phyloP scores from a whole-genome alignment of 805 yeast genomes.

The Monosporozyma solicola region DNA sequence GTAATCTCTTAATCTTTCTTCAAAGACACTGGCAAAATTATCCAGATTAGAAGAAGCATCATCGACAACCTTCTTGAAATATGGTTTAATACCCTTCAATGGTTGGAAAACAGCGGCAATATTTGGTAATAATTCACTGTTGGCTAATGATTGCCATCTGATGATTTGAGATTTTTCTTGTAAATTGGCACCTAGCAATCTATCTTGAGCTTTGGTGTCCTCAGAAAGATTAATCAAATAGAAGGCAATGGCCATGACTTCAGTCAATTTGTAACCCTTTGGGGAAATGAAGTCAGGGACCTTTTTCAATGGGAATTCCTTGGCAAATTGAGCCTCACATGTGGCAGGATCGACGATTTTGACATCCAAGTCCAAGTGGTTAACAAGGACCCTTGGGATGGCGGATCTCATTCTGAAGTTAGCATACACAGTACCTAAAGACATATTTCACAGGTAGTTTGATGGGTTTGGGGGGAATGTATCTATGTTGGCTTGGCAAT shows the following conservation, averaged over 20 bases:
- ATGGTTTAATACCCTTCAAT: constrained; percentile 56
- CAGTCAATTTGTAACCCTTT: constrained; percentile 64
- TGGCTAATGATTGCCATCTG: constrained; percentile 71
- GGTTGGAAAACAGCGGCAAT: constrained; percentile 48
- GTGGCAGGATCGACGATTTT: constrained; percentile 32
- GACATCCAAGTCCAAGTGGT: constrained; percentile 52
- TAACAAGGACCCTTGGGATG: constrained; percentile 44
- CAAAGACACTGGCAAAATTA: constrained; percentile 37
- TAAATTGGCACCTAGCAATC: constrained; percentile 44
- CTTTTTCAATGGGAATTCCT: constrained; percentile 54
- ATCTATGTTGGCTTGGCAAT: too few species aligned
- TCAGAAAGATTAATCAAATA: constrained; percentile 36
- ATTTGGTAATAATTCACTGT: constrained; percentile 50
- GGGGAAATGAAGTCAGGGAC: constrained; percentile 64
- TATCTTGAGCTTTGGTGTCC: constrained; percentile 30
- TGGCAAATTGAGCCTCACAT: constrained; percentile 33
- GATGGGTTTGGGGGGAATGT: neutral
- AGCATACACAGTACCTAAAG: constrained; percentile 57
- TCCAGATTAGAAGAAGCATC: constrained; percentile 34
- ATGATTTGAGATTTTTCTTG: constrained; percentile 37
- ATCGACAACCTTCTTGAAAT: constrained; percentile 64
- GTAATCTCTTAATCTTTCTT: constrained; percentile 47
- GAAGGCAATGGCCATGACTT: constrained; percentile 54
- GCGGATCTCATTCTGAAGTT: constrained; percentile 34
- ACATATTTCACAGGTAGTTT: constrained; percentile 34